phyloP scores from a whole-genome alignment of 306 rosid genomes.

The Abrus precatorius region DNA sequence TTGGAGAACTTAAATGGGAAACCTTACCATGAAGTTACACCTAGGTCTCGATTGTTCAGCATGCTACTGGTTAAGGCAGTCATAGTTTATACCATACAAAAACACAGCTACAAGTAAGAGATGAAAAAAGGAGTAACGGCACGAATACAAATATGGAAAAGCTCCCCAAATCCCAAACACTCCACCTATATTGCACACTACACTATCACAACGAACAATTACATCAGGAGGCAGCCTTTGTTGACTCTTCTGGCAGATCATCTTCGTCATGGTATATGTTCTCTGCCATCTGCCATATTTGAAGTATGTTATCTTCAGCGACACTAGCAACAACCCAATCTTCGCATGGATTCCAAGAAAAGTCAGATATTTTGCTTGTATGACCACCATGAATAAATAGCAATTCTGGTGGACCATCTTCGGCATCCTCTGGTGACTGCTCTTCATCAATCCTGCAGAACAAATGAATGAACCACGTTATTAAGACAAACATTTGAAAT shows the following conservation, averaged over 20 bases:
- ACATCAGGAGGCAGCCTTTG: slow-evolving; percentile 64
- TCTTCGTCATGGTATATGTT: slow-evolving; percentile 99
- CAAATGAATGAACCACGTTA: slow-evolving; percentile 7
- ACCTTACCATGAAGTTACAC: slow-evolving; percentile 24
- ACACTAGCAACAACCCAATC: slow-evolving; percentile 98
- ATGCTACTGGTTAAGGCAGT: slow-evolving; percentile 32
- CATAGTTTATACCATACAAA: slow-evolving; percentile 34
- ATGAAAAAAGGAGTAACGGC: slow-evolving; percentile 28
- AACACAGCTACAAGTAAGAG: slow-evolving; percentile 36
- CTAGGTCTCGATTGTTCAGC: slow-evolving; percentile 1
- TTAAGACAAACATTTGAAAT: background rate
- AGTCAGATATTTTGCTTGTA: slow-evolving; percentile 96
- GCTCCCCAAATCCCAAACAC: slow-evolving; percentile 23
- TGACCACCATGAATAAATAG: slow-evolving; percentile 99
- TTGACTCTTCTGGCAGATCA: slow-evolving; percentile 89
- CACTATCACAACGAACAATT: slow-evolving; percentile 37
- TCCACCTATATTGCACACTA: slow-evolving; percentile 37
- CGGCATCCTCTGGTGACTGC: slow-evolving; percentile 92
- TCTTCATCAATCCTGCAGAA: slow-evolving; percentile 93
- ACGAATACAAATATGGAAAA: slow-evolving; percentile 21
- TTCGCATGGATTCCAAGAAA: slow-evolving; percentile 99
- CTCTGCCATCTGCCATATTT: slow-evolving; percentile 99
- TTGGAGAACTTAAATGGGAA: slow-evolving; percentile 17
- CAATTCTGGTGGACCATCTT: slow-evolving; percentile 97
- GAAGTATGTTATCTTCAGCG: slow-evolving; percentile 97